phyloP scores from a whole-genome alignment of 2,329 filamentous ascomycete species.

The Botrytis pseudocinerea region DNA sequence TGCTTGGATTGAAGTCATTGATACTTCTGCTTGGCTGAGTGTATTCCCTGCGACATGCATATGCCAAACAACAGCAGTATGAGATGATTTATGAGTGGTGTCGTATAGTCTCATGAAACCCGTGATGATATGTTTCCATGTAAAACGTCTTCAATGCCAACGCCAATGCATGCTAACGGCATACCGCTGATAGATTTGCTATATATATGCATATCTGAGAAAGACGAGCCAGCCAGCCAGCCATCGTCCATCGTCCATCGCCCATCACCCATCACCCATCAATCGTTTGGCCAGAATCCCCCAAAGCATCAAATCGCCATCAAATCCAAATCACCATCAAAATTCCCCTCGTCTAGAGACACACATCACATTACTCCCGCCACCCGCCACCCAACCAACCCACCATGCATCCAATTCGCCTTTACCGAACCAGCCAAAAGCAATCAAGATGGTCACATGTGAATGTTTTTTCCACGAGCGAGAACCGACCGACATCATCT shows the following conservation, averaged over 20 bases:
- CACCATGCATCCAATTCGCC: background rate
- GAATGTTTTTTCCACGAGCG: constrained; percentile 5
- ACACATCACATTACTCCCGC: background rate
- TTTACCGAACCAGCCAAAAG: constrained; percentile 17
- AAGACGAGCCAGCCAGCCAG: background rate
- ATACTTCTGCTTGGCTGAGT: background rate
- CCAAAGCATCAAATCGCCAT: background rate
- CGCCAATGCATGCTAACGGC: background rate
- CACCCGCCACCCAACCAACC: background rate
- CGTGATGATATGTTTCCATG: background rate
- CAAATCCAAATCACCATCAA: background rate
- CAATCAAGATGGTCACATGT: constrained; percentile 17
- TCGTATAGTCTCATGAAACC: background rate
- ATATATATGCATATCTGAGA: background rate
- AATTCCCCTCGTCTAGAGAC: background rate
- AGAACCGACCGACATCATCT: background rate
- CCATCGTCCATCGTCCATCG: background rate
- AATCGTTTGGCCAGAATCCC: background rate
- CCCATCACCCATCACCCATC: background rate
- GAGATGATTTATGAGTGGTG: too few relatives aligned
- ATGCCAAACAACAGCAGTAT: background rate
- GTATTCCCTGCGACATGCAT: background rate
- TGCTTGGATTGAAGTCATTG: background rate
- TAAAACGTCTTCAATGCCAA: background rate
- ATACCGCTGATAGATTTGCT: background rate